Percentiles rank a stretch among this genome's conserved stretches.
phyloP scores from a whole-genome alignment of 1,284 basidiomycete species.

The Tetrapyrgos nigripes region DNA sequence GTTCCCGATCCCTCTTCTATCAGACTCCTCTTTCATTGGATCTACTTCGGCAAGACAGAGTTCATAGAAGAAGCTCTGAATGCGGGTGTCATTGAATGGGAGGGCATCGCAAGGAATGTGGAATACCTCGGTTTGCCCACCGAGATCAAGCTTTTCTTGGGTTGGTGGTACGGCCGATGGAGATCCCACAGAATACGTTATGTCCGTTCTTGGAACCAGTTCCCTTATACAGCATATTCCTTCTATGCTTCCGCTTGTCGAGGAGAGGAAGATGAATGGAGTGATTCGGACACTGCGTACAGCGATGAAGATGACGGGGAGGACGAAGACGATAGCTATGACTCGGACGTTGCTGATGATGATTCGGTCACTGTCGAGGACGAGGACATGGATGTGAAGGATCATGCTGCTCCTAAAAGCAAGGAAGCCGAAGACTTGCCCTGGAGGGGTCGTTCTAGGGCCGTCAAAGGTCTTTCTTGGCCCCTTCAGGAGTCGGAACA shows the following conservation, averaged over 20 bases:
- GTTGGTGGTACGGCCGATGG: constrained; percentile 68
- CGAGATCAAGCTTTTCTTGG: constrained; percentile 73
- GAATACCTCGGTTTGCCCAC: constrained; percentile 76
- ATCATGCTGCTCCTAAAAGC: background rate
- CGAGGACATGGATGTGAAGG: background rate
- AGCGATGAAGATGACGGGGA: background rate
- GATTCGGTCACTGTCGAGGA: background rate
- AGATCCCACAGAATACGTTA: constrained; percentile 38
- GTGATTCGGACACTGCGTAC: constrained; percentile 5
- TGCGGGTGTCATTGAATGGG: constrained; percentile 70
- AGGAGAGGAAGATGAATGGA: background rate
- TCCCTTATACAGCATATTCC: background rate
- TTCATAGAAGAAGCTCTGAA: constrained; percentile 67
- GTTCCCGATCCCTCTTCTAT: constrained; percentile 78
- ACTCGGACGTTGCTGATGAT: background rate
- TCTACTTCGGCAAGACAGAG: constrained; percentile 73
- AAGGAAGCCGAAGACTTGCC: background rate
- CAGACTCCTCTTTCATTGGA: constrained; percentile 75
- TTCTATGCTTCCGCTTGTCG: background rate
- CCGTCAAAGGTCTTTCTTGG: constrained; percentile 9
- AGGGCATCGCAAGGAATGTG: constrained; percentile 80
- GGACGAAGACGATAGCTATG: background rate
- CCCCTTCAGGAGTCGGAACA: constrained; percentile 1
- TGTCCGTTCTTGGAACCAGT: constrained; percentile 24
- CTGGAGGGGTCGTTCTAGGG: constrained; percentile 5